These are phyloP conservation scores for Rhynchosporium agropyri DNA, from an alignment of 2,329 filamentous ascomycete species.

Conservation along the genomic window DNA sequence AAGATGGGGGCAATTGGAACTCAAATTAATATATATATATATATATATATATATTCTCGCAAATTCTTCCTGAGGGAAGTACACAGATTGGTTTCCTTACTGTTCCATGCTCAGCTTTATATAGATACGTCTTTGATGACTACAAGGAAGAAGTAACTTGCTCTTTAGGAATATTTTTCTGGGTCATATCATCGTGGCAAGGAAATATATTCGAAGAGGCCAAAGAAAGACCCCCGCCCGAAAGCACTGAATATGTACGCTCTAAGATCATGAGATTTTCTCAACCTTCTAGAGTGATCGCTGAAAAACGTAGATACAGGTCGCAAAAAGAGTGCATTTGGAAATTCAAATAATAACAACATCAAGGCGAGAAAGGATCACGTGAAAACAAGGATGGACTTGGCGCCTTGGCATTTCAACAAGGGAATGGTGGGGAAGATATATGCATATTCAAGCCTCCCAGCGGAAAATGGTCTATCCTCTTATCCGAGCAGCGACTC, in stretches of 20 bases:
- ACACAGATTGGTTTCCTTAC: background rate
- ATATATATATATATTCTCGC: background rate
- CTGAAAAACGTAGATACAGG: too few relatives aligned
- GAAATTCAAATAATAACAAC: background rate
- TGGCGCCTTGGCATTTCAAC: background rate
- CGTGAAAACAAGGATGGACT: background rate
- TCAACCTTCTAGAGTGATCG: too few relatives aligned
- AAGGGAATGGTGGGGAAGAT: background rate
- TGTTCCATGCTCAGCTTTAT: background rate
- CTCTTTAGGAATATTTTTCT: background rate
- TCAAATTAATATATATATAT: background rate
- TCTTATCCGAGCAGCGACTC: background rate
- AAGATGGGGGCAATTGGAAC: background rate
- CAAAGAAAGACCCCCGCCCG: background rate
- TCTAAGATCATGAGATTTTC: background rate
- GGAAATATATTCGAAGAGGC: background rate
- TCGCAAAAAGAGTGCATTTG: background rate
- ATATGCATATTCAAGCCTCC: background rate
- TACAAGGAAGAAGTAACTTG: background rate
- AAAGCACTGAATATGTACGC: too few relatives aligned
- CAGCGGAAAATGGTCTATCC: background rate
- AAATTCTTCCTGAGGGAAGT: background rate
- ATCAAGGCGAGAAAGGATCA: background rate
- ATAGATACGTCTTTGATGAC: background rate
- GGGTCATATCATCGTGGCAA: background rate